Evolutionary conservation across 1,284 basidiomycete genomes (phyloP).

Genomic region (Boletellus sp.): DNA sequence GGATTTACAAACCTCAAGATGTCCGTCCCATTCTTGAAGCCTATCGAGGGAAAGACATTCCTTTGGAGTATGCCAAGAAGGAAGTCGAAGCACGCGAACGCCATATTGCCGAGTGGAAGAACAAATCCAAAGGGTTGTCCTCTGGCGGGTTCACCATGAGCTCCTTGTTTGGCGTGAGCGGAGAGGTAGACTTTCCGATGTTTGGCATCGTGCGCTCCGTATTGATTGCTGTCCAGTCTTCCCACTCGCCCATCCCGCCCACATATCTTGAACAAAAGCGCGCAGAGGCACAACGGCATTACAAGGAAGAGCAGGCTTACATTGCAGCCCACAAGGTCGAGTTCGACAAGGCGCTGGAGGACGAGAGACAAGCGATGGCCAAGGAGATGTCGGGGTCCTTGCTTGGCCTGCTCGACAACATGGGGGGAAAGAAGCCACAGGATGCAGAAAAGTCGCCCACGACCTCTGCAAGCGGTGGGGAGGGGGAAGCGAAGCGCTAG

Average conservation of each 20-base stretch:
- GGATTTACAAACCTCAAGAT: constrained; percentile 81
- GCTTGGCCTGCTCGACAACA: constrained; percentile 37
- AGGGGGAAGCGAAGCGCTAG: constrained; percentile 10
- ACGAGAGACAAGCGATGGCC: constrained; percentile 78
- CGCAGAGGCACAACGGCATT: constrained; percentile 79
- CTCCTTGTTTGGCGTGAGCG: constrained; percentile 24
- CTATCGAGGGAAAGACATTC: constrained; percentile 86
- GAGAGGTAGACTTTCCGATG: constrained; percentile 18
- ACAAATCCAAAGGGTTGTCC: constrained; percentile 46
- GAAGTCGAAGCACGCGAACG: constrained; percentile 78
- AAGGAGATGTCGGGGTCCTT: constrained; percentile 53
- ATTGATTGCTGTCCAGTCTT: constrained; percentile 15
- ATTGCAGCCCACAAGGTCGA: constrained; percentile 78
- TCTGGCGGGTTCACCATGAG: constrained; percentile 55
- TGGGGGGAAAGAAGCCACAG: constrained; percentile 41
- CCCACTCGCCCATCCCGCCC: constrained; percentile 50
- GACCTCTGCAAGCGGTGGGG: constrained; percentile 9
- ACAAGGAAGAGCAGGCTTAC: constrained; percentile 87
- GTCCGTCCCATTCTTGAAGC: constrained; percentile 84
- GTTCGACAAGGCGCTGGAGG: constrained; percentile 76
- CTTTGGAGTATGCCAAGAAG: constrained; percentile 83
- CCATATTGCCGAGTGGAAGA: constrained; percentile 81
- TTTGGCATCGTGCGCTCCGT: constrained; percentile 2
- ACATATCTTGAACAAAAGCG: constrained; percentile 93
- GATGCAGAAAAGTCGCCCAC: background rate